Evolutionary conservation across 2,329 filamentous ascomycete species (phyloP).

Genomic region (Mycosphaerella sp.): DNA sequence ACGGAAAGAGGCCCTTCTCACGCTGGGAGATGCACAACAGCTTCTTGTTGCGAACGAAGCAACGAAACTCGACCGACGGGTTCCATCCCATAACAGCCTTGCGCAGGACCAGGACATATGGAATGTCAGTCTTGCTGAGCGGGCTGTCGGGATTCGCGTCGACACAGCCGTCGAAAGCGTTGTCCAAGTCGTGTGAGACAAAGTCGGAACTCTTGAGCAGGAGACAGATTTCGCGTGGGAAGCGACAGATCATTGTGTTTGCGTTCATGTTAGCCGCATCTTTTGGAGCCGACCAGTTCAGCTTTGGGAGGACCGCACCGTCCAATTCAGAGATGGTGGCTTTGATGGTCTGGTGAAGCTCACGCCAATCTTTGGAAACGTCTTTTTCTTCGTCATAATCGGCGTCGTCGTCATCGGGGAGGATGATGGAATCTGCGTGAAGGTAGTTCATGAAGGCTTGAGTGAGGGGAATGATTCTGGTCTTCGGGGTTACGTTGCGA

Average conservation of each 20-base stretch:
- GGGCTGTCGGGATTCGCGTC: slow-evolving; percentile 32
- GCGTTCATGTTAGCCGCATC: slow-evolving; percentile 87
- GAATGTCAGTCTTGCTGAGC: slow-evolving; percentile 43
- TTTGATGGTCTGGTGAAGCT: slow-evolving; percentile 71
- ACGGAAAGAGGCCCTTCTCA: slow-evolving; percentile 84
- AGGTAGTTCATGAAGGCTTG: slow-evolving; percentile 76
- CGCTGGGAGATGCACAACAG: slow-evolving; percentile 81
- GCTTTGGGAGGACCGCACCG: slow-evolving; percentile 80
- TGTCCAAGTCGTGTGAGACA: slow-evolving; percentile 85
- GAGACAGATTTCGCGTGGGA: slow-evolving; percentile 85
- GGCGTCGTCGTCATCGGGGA: slow-evolving; percentile 61
- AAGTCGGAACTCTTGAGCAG: slow-evolving; percentile 93
- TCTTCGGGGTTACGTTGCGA: slow-evolving; percentile 73
- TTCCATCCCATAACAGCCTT: slow-evolving; percentile 77
- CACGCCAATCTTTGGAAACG: slow-evolving; percentile 57
- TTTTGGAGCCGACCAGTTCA: slow-evolving; percentile 97
- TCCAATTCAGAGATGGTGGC: slow-evolving; percentile 72
- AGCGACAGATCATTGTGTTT: slow-evolving; percentile 87
- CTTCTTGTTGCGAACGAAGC: slow-evolving; percentile 78
- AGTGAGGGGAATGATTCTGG: slow-evolving; percentile 72
- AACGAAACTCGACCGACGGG: slow-evolving; percentile 87
- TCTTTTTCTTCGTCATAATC: slow-evolving; percentile 55
- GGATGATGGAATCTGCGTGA: slow-evolving; percentile 82
- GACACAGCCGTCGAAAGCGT: slow-evolving; percentile 75
- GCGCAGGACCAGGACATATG: slow-evolving; percentile 75